Evolutionary conservation across 2,329 filamentous ascomycete genomes (phyloP), one percentile per base, ranked within the genome.

Genomic region (Clarireedia paspali): DNA sequence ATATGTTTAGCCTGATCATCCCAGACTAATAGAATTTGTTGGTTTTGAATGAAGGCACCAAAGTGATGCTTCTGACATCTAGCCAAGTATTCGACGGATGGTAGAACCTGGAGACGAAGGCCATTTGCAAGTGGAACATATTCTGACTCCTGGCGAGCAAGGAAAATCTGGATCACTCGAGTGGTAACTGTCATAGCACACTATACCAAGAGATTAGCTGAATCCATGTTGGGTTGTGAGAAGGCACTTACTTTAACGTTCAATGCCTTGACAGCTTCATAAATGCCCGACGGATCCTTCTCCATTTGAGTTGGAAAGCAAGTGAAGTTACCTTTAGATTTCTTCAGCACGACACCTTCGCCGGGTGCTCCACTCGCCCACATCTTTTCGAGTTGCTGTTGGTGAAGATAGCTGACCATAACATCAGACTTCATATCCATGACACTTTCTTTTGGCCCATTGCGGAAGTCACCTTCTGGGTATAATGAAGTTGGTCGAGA

Each of bases 131-230:
- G 71, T 9, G 84, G 81, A 9, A 87, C 79, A 60, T 78, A 83
- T 15, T 79, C 72, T 23, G 73, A 61, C 47, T 73, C 75, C 49
- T 74, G 70, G 56, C 77, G 71, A 3, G 68, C 64, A 6, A 86
- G 71, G 59, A 87, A 77, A 27, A 83, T 74, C 60, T 80, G 79
- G 64, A 87, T 83, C 42, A 86, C 78, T 57, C 77, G 75, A 3
- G 83, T 87, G 65, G 81, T 84, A 60, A 87, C 75, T 3, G 84
- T 88, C 78, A 87, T 84, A 50, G 83, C 83, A 63, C 78, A 82
- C 80, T 85, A 39, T 10, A 20, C 12, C 40, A 15, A 15, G 17
- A 17, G 20, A 14, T 55, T 45, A 55, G 24, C 20, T 47, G 17
- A 48, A 40, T 9, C 17, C 14, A n/a, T 2, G 15, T 17, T n/a